A percentile compares a stretch with the other conserved stretches of the same genome.
Conservation (phyloP, 2,329 filamentous ascomycete species). For the Chaetomium sp. region DNA sequence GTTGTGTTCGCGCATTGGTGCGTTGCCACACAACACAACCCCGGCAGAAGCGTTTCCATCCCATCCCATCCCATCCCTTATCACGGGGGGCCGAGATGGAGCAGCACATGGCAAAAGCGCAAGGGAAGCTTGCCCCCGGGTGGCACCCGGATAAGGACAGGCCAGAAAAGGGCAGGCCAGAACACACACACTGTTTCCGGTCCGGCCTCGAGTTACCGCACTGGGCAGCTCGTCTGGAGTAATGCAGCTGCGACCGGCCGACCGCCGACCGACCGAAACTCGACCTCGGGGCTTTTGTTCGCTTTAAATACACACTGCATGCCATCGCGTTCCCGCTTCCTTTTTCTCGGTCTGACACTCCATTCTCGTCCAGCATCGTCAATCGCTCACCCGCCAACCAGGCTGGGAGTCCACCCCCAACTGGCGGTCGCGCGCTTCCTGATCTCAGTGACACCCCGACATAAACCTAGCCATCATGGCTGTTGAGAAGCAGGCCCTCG, state of each 20-base stretch:
- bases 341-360: not conserved
- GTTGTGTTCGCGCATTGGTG: not conserved
- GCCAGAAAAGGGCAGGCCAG: slow-evolving; percentile 7
- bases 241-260: not conserved
- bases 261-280: not conserved
- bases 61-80: slow-evolving; percentile 24
- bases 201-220: slow-evolving; percentile 7
- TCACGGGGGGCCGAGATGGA: slow-evolving; percentile 15
- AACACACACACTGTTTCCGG: slow-evolving; percentile 31
- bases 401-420: slow-evolving; percentile 10
- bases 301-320: slow-evolving; percentile 18
- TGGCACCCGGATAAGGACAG: slow-evolving; percentile 18
- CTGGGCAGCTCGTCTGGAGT: slow-evolving; percentile 9
- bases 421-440: slow-evolving; percentile 2
- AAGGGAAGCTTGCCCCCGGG: slow-evolving; percentile 18
- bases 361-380: not conserved
- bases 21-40: slow-evolving; percentile 8
- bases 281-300: not conserved
- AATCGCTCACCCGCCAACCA: slow-evolving; percentile 3
- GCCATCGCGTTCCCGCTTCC: slow-evolving; percentile 1
- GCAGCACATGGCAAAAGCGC: slow-evolving; percentile 21
- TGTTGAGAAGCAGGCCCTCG: slow-evolving; percentile 31
- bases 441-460: not conserved
- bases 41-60: slow-evolving; percentile 19
- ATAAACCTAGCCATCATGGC: slow-evolving; percentile 25